Percentiles rank a stretch among this genome's conserved stretches.
Evolutionary conservation across 2,329 filamentous ascomycete species (phyloP).

Genomic region (Cercospora sp.): DNA sequence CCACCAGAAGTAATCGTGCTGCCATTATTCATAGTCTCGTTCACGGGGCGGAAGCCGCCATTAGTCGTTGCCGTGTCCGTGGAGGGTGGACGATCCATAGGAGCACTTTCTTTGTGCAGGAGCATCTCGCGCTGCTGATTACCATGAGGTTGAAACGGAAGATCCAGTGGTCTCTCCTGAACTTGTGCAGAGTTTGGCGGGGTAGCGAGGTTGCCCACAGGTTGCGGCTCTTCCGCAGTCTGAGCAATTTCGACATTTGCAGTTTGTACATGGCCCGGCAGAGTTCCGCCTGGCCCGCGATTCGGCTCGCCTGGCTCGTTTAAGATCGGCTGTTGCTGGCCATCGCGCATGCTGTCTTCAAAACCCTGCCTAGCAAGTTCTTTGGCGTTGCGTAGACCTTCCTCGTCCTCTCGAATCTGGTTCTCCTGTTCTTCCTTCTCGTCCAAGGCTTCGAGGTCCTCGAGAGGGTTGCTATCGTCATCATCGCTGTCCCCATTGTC

Average conservation of each 20-base stretch:
- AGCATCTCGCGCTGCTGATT: neutral
- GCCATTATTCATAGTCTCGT: constrained; percentile 16
- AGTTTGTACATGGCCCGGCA: neutral
- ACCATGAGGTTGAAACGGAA: neutral
- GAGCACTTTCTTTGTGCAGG: neutral
- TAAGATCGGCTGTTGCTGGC: neutral
- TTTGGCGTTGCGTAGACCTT: constrained; percentile 36
- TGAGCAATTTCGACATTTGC: neutral
- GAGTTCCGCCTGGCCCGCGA: neutral
- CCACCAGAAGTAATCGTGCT: constrained; percentile 4
- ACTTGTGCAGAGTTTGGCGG: neutral
- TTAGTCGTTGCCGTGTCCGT: neutral
- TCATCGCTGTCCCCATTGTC: constrained; percentile 36
- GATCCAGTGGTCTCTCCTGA: neutral
- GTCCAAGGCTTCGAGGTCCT: constrained; percentile 39
- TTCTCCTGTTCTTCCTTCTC: constrained; percentile 38
- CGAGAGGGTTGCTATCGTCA: constrained; percentile 40
- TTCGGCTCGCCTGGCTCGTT: neutral
- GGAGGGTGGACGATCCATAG: neutral
- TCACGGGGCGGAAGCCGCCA: constrained; percentile 27
- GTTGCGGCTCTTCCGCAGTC: neutral
- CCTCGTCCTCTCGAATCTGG: constrained; percentile 34
- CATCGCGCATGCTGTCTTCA: constrained; percentile 28
- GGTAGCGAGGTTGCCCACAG: neutral
- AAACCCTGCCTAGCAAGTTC: constrained; percentile 37